These are phyloP conservation scores for Xylogone sp. DNA, from an alignment of 2,329 filamentous ascomycete genomes.

Conservation along the genomic window DNA sequence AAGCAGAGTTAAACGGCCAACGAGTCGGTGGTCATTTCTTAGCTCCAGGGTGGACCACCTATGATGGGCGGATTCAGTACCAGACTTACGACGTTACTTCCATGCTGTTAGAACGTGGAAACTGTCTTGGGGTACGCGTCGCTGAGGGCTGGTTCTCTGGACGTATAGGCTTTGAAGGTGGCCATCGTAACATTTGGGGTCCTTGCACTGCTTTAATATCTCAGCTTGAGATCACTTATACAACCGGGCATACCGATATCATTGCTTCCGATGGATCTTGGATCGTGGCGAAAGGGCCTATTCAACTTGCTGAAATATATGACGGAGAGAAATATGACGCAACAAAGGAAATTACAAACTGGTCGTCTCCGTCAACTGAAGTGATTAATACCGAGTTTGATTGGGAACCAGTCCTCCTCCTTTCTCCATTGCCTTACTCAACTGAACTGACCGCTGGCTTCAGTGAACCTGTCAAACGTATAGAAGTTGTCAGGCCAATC, in stretches of 20 bases:
- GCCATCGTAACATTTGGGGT: constrained; percentile 29
- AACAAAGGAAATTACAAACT: constrained; percentile 34
- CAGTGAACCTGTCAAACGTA: no score
- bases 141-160: constrained; percentile 10
- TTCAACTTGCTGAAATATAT: constrained; percentile 30
- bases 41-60: constrained; percentile 36
- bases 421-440: no score
- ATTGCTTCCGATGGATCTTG: constrained; percentile 9
- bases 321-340: constrained; percentile 42
- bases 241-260: neutral
- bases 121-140: constrained; percentile 2
- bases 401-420: no score
- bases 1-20: constrained; percentile 30
- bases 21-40: constrained; percentile 22
- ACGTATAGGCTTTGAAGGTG: constrained; percentile 1
- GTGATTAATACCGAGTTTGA: no score
- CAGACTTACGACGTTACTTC: constrained; percentile 10
- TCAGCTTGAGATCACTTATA: constrained; percentile 23
- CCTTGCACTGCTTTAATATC: constrained; percentile 27
- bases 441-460: no score
- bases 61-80: constrained; percentile 6
- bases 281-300: constrained; percentile 8
- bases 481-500: no score
- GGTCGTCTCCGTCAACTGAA: no score
- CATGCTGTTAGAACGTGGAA: neutral